Evolutionary conservation across 1,139 yeast species (phyloP), one percentile per base, ranked within the genome.

Genomic region (Citeromyces hawaiiensis): DNA sequence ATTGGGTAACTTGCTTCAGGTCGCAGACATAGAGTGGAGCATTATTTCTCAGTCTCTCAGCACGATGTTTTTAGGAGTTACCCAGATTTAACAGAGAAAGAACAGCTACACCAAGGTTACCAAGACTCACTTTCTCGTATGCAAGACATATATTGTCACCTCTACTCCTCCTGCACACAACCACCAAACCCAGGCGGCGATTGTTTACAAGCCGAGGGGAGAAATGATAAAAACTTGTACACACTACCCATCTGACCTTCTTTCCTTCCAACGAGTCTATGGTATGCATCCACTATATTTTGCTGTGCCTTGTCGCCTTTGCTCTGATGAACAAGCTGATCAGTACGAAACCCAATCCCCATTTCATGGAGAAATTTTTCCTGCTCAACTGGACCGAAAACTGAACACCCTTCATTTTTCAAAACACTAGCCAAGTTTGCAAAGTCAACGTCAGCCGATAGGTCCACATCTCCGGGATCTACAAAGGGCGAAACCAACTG

Each of bases 371-470:
- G 64, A 79, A 87, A 85, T 50, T 80, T 86, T 2, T 88, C 93
- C 53, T 85, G 95, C 39, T 76, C 76, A 1, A 71, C 70, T 0
- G 91, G 83, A 0, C 87, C 91, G 45, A 55, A 61, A 0, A 66
- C 57, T 10, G 56, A 56, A 16, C 57, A 47, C 9, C 55, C 46
- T 13, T 41, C 39, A 1, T 44, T 44, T 13, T 36, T 30, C 10
- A 56, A 47, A 25, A 53, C 39, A 8, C 39, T 33, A 3, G 45
- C 36, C 27, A 56, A 42, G 13, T 48, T 47, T 21, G 47, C 46
- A 37, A 85, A 85, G 55, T 85, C 95, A 10, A 85, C 95, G 52
- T 85, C 94, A 1, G 82, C 78, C 0, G 94, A 83, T 37, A 85
- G 64, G 58, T 85, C 95, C 3, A 83, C 88, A 36, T 75, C 73